phyloP scores from a whole-genome alignment of 768 basidiomycete genomes.

The Xerocomellus amylosporus region DNA sequence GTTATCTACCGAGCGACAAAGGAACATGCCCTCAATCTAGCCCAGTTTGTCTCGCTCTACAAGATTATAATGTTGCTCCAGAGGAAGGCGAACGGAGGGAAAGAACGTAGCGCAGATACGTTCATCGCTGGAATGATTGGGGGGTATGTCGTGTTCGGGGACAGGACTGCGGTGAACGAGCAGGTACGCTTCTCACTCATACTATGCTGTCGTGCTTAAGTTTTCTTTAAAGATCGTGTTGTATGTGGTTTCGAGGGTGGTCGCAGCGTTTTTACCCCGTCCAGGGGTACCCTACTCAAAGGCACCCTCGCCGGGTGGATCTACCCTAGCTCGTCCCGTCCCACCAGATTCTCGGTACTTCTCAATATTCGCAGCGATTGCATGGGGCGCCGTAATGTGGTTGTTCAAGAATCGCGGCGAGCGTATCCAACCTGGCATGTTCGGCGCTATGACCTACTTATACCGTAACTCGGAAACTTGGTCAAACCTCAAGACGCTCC shows the following conservation, averaged over 20 bases:
- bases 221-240: conserved; percentile 76
- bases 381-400: conserved; percentile 98
- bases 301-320: conserved; percentile 38
- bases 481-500: conserved; percentile 74
- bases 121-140: conserved; percentile 92
- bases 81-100: conserved; percentile 75
- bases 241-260: conserved; percentile 89
- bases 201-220: conserved; percentile 6
- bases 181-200: conserved; percentile 55
- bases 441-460: conserved; percentile 92
- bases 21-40: conserved; percentile 88
- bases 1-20: conserved; percentile 82
- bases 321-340: conserved; percentile 56
- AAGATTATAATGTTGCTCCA: conserved; percentile 84
- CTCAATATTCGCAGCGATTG: conserved; percentile 78
- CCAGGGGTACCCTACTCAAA: conserved; percentile 54
- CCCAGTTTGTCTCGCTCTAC: conserved; percentile 93
- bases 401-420: conserved; percentile 84
- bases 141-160: conserved; percentile 86
- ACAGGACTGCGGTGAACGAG: conserved; percentile 85
- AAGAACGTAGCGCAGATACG: conserved; percentile 76
- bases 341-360: conserved; percentile 87
- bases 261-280: conserved; percentile 90
- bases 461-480: conserved; percentile 92
- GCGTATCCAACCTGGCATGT: conserved; percentile 96